Base-by-base conservation (phyloP, 257 asterid genomes). In the Agastache rugosa region DNA sequence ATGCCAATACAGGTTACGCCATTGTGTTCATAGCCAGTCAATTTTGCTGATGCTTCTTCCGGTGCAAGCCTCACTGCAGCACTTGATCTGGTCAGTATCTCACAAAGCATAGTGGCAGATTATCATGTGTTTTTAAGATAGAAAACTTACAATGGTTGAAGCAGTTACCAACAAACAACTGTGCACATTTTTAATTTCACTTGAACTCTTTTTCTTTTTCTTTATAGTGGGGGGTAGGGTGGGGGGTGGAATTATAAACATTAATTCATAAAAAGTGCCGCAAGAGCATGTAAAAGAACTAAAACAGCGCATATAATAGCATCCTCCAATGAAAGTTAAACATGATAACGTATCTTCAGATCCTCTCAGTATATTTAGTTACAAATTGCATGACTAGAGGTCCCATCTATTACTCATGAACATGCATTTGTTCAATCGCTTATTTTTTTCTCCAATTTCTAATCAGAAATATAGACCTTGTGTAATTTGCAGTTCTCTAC, bases 51-150 rank as follows among this genome's bases (percentile, higher is more conserved):
- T 77, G 71, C 59, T 80, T 89, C 96, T 79, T 90, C 97, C 15
- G 96, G 96, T 81, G 96, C 98, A 73, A 95, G 93, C 82, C 96
- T 86, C 93, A 92, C 99, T 90, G 91, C 83, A 87, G 37, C 77
- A 69, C 22, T 67, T 71, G 34, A 69, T 72, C 39, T 60, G 72
- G 72, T 66, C 72, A 78, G 69, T 63, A 69, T 37, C 61, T 72
- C 81, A 61, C 44, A 27, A 68, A 73, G 59, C 61, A 72, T 22
- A 50, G 69, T 17, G 75, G 67, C 19, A 71, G 54, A 58, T 56
- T n/a, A 60, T 62, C 39, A 34, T 15, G 62, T 53, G n/a, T 11
- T 27, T 62, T 42, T 47, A 48, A 42, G 65, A 73, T 73, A 63
- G 48, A 67, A 23, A 76, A 63, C 29, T 65, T 63, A 19, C 34